A percentile compares a stretch with the other conserved stretches of the same genome.
These are phyloP conservation scores for Jatropha multifida DNA, from an alignment of 441 rosid genomes.

Conservation along the genomic window DNA sequence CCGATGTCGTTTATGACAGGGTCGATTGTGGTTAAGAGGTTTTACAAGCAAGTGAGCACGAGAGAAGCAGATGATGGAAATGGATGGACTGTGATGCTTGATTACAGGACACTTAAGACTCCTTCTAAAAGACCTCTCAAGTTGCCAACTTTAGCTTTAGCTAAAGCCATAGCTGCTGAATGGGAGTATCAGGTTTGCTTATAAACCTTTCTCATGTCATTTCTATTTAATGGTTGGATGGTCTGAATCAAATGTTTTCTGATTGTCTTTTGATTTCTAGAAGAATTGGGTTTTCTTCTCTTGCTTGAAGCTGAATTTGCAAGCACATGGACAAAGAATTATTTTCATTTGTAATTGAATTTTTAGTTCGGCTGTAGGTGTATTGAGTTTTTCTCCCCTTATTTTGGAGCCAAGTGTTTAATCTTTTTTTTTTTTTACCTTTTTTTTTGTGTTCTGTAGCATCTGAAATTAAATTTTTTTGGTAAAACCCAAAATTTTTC, in stretches of 20 bases:
- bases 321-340: too few relatives aligned
- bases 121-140: constrained; percentile 86
- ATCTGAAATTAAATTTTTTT: neutral
- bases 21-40: constrained; percentile 83
- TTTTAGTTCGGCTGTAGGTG: neutral
- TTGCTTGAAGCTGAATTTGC: neutral
- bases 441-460: too few relatives aligned
- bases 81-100: constrained; percentile 97
- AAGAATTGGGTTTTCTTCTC: constrained; percentile 3
- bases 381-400: too few relatives aligned
- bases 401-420: too few relatives aligned
- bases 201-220: neutral
- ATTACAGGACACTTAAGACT: constrained; percentile 89
- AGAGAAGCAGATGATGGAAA: constrained; percentile 88
- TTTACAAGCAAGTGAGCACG: constrained; percentile 75
- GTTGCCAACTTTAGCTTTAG: constrained; percentile 73
- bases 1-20: constrained; percentile 93
- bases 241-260: neutral
- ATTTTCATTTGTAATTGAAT: neutral
- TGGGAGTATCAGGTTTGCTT: constrained; percentile 90
- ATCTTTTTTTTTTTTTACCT: too few relatives aligned
- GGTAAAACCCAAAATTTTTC: neutral
- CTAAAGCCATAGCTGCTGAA: constrained; percentile 92
- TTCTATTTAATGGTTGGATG: constrained; percentile 1
- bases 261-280: neutral